Evolutionary conservation across 1,139 yeast genomes (phyloP), one percentile per base, ranked within the genome.

Genomic region (Geotrichum europaeum): DNA sequence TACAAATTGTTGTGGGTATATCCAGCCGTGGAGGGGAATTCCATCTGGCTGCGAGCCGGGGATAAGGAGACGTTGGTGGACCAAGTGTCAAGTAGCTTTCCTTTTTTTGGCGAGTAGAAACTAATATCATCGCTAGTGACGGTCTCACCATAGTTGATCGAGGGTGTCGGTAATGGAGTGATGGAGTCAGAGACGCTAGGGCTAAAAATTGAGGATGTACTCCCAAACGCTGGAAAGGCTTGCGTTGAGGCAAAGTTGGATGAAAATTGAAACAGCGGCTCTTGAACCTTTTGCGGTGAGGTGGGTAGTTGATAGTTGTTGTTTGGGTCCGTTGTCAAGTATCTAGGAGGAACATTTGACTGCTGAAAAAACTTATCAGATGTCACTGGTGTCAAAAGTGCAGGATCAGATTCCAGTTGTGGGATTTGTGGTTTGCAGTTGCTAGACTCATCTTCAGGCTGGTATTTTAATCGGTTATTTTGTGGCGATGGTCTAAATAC

Each of bases 401-500:
- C 10, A 40, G 18, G 10, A 40, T 40, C 20, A 15, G 47, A 13
- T n/a, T 40, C 20, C 22, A 40, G 51, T 9, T 50, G 49, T n/a
- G 43, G 28, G 22, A 32, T 13, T 15, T 49, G 51, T 10, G 20
- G 56, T 15, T 40, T 54, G 24, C 36, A 30, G 18, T 55, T 49
- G 10, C 52, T 52, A 47, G 32, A 22, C 20, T 55, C 61, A 24
- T 52, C 47, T 20, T 58, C 60, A 13, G 51, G 51, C 20, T 51
- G 61, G 45, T 55, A 55, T 47, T 59, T 55, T 25, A 51, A 47
- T 13, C 55, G 25, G 15, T 51, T 59, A 45, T n/a, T 53, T 51
- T 50, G 61, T 20, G 58, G 58, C 2, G 61, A 51, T 18, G 24
- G 58, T 51, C 58, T 51, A 34, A 59, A 51, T 13, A 49, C 30